phyloP scores from a whole-genome alignment of 2,329 filamentous ascomycete species.

The Fusarium nodosum region DNA sequence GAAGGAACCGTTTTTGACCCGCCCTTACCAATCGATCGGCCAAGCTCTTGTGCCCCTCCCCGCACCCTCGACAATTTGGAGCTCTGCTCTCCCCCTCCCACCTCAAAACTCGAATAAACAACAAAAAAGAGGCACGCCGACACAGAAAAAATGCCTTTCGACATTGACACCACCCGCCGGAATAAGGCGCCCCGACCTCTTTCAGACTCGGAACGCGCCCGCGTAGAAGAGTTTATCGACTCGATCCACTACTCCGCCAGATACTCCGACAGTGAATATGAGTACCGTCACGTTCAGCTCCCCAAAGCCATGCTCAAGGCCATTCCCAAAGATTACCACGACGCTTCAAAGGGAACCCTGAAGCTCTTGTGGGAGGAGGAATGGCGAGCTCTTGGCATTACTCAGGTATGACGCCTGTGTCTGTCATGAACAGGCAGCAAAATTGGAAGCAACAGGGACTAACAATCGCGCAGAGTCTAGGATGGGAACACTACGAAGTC shows the following conservation, averaged over 20 bases:
- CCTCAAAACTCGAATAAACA: conserved; percentile 19
- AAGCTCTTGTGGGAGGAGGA: conserved; percentile 99
- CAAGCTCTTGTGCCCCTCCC: conserved; percentile 42
- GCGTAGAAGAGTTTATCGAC: conserved; percentile 91
- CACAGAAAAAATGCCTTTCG: conserved; percentile 52
- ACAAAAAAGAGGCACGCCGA: conserved; percentile 5
- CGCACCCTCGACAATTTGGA: conserved; percentile 35
- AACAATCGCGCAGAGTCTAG: conserved; percentile 78
- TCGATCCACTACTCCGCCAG: conserved; percentile 96
- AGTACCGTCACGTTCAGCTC: conserved; percentile 97
- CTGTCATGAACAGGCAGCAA: background rate
- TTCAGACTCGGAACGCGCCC: conserved; percentile 82
- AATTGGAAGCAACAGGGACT: conserved; percentile 24
- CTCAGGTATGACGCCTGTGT: conserved; percentile 74
- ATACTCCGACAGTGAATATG: conserved; percentile 92
- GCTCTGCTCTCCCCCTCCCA: conserved; percentile 22
- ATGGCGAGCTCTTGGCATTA: conserved; percentile 97
- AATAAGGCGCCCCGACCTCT: conserved; percentile 88
- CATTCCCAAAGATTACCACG: conserved; percentile 95
- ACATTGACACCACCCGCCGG: conserved; percentile 85
- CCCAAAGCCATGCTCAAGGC: conserved; percentile 98
- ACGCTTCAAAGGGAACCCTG: conserved; percentile 87
- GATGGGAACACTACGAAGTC: conserved; percentile 99
- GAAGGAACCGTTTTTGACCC: conserved; percentile 33
- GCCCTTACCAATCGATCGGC: conserved; percentile 41